Evolutionary conservation across 352 stramenopile species (phyloP), one percentile per base, ranked within the genome.

Genomic region (Phytopythium mirpurense): DNA sequence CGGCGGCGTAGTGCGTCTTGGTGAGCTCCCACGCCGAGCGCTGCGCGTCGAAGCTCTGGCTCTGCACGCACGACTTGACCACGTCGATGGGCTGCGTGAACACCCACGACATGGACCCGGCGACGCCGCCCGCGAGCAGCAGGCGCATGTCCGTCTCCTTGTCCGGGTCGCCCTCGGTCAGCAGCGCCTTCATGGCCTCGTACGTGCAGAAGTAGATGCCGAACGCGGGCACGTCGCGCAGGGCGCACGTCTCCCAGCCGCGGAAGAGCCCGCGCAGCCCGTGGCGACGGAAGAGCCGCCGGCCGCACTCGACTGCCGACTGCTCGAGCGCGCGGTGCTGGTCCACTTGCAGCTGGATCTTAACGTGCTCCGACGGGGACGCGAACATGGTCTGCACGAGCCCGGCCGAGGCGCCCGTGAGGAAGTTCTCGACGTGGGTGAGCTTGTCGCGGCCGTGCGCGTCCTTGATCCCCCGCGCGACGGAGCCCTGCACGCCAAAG

Each of bases 31-130:
- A 63, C 26, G 79, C 79, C 10, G 63, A 69, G 59, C 72, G 61
- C 54, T 78, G 70, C 8, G 59, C 63, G 15, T 67, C 61, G 8
- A 86, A 67, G 16, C 63, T 57, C 51, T 90, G 82, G 50, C 79
- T 86, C 71, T 97, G 88, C 31, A 94, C 84, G 37, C 86, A 83
- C 26, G 84, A 95, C 72, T 97, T 96, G 62, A 96, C 73, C 24
- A 97, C 88, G 60, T 97, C 88, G 52, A 95, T 68, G 3, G 88
- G 88, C 59, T 92, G 81, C 32, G 74, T 86, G 43, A 90, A 60
- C 24, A 83, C 65, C 83, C 85, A 95, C 24, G 83, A 92, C 41
- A 88, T 57, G 40, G 86, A 88, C 15, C 83, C 85, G 0, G 85
- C 83, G 6, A 91, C 52, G 18, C 85, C 85, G 24, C 85, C 83